Percentiles rank a stretch among this genome's conserved stretches.
These are phyloP conservation scores for Termitomyces heimii DNA, from an alignment of 768 basidiomycete genomes.

Conservation along the genomic window DNA sequence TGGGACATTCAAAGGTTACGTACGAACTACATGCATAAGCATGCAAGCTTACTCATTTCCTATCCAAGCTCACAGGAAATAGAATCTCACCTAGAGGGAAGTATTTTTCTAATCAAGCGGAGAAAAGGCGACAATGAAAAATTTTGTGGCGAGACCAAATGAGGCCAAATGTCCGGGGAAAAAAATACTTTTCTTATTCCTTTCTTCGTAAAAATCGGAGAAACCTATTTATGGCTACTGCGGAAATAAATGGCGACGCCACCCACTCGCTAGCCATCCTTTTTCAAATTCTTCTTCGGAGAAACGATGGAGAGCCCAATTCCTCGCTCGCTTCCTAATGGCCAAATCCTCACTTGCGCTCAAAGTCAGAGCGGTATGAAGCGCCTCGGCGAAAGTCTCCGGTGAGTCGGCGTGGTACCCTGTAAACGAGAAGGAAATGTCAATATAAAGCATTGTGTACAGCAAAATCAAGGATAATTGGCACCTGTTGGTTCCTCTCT, in stretches of 20 bases:
- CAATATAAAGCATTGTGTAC: background rate
- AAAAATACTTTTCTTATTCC: background rate
- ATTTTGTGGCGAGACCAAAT: background rate
- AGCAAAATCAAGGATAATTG: background rate
- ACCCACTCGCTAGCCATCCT: constrained; percentile 65
- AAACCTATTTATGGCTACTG: background rate
- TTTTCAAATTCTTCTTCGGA: constrained; percentile 73
- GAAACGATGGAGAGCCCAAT: constrained; percentile 68
- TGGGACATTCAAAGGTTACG: background rate
- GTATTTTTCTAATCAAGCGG: background rate
- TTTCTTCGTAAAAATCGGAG: background rate
- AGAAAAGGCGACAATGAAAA: background rate
- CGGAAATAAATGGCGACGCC: constrained; percentile 25
- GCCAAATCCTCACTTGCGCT: constrained; percentile 46
- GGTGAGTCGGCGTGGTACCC: constrained; percentile 78
- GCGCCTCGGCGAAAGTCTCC: constrained; percentile 57
- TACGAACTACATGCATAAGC: background rate
- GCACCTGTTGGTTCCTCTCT: constrained; percentile 64
- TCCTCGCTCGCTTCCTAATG: constrained; percentile 64
- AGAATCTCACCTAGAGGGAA: background rate
- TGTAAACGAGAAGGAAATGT: constrained; percentile 10
- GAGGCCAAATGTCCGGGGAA: too few species aligned
- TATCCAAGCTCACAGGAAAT: background rate
- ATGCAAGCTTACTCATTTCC: background rate
- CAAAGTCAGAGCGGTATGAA: constrained; percentile 61